A percentile compares a stretch with the other conserved stretches of the same genome.
These are phyloP conservation scores for Euphorbia celastroides DNA, from an alignment of 441 rosid species.

Conservation along the genomic window DNA sequence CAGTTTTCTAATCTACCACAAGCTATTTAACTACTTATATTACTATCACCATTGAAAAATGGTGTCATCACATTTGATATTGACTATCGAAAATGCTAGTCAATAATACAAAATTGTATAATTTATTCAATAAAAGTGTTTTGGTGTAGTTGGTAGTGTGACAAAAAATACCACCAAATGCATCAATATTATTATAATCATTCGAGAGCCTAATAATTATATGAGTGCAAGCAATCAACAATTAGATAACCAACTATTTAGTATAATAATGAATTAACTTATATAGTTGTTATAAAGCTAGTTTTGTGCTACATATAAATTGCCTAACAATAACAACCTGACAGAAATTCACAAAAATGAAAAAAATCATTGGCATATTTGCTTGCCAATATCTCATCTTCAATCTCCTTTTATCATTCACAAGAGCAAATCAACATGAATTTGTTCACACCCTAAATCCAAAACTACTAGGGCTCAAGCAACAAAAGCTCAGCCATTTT, in stretches of 20 bases:
- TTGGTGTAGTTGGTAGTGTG: neutral
- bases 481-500: constrained; percentile 59
- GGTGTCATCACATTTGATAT: no score
- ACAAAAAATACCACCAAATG: neutral
- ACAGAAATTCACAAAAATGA: constrained; percentile 21
- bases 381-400: constrained; percentile 19
- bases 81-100: no score
- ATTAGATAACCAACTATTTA: neutral
- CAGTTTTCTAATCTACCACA: no score
- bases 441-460: constrained; percentile 30
- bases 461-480: constrained; percentile 29
- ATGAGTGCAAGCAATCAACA: no score
- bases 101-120: neutral
- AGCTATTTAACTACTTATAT: no score
- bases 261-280: no score
- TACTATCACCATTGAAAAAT: no score
- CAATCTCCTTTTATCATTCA: constrained; percentile 17
- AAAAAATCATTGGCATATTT: constrained; percentile 13
- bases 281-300: neutral
- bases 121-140: no score
- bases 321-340: neutral
- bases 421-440: neutral
- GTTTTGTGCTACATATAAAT: no score
- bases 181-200: neutral
- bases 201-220: neutral